These are phyloP conservation scores for Fusarium veterinarium DNA, from an alignment of 2,329 filamentous ascomycete species.

Conservation along the genomic window DNA sequence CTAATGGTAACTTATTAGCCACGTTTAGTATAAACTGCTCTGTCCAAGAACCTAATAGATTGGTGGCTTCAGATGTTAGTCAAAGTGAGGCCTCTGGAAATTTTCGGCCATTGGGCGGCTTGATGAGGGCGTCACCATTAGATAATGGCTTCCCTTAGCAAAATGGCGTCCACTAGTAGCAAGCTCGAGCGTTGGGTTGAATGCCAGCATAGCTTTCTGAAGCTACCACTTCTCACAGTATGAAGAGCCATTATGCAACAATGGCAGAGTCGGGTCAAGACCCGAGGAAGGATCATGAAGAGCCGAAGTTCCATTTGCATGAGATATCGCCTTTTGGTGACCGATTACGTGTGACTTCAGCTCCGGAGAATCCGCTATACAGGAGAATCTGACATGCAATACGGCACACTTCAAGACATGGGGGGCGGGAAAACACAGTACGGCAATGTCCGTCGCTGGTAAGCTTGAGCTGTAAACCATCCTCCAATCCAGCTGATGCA, in stretches of 20 bases:
- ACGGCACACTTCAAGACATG: rapidly evolving
- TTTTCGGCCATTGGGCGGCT: background rate
- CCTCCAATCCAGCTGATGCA: slow-evolving; percentile 9
- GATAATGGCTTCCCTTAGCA: background rate
- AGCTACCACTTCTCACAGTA: background rate
- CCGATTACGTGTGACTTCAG: background rate
- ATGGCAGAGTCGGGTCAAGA: background rate
- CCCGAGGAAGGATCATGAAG: background rate
- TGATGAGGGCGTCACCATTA: background rate
- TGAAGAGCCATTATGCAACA: too few species aligned
- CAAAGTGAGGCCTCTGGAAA: background rate
- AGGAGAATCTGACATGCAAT: background rate
- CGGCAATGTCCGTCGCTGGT: background rate
- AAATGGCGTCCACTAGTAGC: background rate
- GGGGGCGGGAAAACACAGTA: background rate
- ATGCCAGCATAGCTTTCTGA: too few species aligned
- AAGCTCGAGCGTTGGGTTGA: background rate
- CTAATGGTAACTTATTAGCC: rapidly evolving
- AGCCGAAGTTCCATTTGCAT: rapidly evolving
- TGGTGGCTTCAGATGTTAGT: background rate
- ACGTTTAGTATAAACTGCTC: rapidly evolving
- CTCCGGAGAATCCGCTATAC: rapidly evolving
- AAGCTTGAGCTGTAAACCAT: background rate
- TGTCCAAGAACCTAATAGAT: rapidly evolving
- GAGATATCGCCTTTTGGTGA: background rate